A percentile compares a stretch with the other conserved stretches of the same genome.
Conservation (phyloP, 78 protist genomes). For the Dictyostelium citrinum region DNA sequence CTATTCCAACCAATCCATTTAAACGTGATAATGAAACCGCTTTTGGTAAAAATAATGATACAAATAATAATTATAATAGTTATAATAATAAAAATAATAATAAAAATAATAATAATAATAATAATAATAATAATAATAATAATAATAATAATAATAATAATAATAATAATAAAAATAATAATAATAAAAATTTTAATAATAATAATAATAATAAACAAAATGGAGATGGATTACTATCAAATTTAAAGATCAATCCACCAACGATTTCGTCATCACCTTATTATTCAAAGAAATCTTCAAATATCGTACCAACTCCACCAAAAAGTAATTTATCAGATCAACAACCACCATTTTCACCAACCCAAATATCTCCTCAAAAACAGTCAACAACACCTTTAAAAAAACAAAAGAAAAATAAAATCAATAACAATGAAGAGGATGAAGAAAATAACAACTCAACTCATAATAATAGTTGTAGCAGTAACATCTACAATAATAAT, state of each 20-base stretch:
- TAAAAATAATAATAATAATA: neutral
- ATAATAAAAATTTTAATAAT: neutral
- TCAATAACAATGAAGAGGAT: neutral
- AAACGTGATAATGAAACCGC: neutral
- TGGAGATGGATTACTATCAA: neutral
- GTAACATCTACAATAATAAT: neutral
- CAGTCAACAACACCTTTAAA: neutral
- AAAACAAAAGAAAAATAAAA: conserved; percentile 3
- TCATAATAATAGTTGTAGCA: neutral
- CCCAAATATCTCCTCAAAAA: neutral
- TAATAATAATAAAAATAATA: neutral
- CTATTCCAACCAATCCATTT: conserved; percentile 8
- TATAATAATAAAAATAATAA: neutral
- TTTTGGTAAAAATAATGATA: neutral
- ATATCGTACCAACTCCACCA: neutral
- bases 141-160: neutral
- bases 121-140: neutral
- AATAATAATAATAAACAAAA: neutral
- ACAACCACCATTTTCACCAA: conserved; percentile 2
- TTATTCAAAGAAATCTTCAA: neutral
- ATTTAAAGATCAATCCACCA: conserved; percentile 12
- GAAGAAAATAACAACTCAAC: neutral
- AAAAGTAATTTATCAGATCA: neutral
- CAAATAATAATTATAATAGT: neutral
- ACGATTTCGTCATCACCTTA: neutral